Evolutionary conservation across 129 eudicot species (phyloP), one percentile per base, ranked within the genome.

Genomic region (Pittosporum tobira): DNA sequence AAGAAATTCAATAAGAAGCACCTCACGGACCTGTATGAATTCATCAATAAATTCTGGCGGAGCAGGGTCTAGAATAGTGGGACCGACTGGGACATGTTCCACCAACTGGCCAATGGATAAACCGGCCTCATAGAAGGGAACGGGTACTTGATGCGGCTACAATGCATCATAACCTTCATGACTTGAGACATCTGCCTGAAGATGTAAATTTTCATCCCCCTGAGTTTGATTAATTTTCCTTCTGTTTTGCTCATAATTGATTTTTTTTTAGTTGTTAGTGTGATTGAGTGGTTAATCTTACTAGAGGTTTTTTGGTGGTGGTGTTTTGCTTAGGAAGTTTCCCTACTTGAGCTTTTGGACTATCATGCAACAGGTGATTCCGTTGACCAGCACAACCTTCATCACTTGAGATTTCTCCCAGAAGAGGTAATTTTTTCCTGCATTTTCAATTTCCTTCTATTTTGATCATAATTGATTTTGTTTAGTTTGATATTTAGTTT

Each of bases 391-490:
- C 99, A 87, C 65, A 83, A 93, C 62, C 84, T 87, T 6, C 96
- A 93, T 73, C 79, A 93, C 70, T 84, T 93, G 99, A n/a, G n/a
- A n/a, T n/a, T n/a, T n/a, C n/a, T n/a, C n/a, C 81, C 99, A 3
- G 87, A 93, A 73, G 99, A 93, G 96, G 99, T 76, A 73, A 74
- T 49, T n/a, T n/a, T n/a, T n/a, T n/a, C n/a, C n/a, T n/a, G n/a
- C n/a, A n/a, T n/a, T n/a, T n/a, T n/a, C n/a, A n/a, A n/a, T n/a
- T n/a, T n/a, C n/a, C n/a, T n/a, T n/a, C n/a, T n/a, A n/a, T n/a
- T n/a, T n/a, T n/a, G n/a, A n/a, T n/a, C n/a, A n/a, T n/a, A n/a
- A n/a, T n/a, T n/a, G n/a, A n/a, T n/a, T n/a, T n/a, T n/a, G n/a
- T n/a, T n/a, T n/a, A n/a, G n/a, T n/a, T n/a, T n/a, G n/a, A n/a